Conservation (phyloP, 345 rosid genomes). For the Erodium maritimum region DNA sequence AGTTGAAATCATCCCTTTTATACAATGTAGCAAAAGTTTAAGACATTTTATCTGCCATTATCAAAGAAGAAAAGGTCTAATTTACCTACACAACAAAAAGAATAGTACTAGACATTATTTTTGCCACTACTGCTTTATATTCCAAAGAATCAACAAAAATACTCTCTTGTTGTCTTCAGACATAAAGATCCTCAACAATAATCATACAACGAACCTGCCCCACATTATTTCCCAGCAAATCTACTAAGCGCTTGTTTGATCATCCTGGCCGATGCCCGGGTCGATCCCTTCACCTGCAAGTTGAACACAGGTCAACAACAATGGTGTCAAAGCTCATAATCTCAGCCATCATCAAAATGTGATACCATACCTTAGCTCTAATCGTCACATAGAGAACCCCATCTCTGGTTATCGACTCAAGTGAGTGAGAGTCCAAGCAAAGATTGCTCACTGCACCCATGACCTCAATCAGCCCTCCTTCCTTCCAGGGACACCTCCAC, state of each 20-base stretch:
- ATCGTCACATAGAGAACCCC: slow-evolving; percentile 55
- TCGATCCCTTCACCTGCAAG: slow-evolving; percentile 51
- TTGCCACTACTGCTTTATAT: no score
- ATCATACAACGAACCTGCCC: slow-evolving; percentile 2
- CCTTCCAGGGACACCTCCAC: slow-evolving; percentile 63
- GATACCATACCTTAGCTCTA: slow-evolving; percentile 48
- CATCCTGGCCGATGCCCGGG: slow-evolving; percentile 26
- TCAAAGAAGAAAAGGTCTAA: no score
- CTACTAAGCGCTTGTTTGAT: slow-evolving; percentile 52
- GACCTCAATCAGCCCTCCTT: slow-evolving; percentile 65
- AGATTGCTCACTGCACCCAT: slow-evolving; percentile 56
- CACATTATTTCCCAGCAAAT: slow-evolving; percentile 48
- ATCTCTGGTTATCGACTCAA: slow-evolving; percentile 52
- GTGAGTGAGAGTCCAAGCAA: slow-evolving; percentile 61
- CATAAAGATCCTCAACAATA: no score
- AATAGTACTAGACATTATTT: no score
- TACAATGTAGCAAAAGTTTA: no score
- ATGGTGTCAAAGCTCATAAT: no score
- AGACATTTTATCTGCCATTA: no score
- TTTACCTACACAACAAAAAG: no score
- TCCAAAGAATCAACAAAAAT: no score
- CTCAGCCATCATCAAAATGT: no score
- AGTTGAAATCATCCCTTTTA: no score
- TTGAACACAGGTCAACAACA: background rate
- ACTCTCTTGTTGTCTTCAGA: no score